Conservation (phyloP, 305 asterid genomes). For the Fraxinus dipetala region DNA sequence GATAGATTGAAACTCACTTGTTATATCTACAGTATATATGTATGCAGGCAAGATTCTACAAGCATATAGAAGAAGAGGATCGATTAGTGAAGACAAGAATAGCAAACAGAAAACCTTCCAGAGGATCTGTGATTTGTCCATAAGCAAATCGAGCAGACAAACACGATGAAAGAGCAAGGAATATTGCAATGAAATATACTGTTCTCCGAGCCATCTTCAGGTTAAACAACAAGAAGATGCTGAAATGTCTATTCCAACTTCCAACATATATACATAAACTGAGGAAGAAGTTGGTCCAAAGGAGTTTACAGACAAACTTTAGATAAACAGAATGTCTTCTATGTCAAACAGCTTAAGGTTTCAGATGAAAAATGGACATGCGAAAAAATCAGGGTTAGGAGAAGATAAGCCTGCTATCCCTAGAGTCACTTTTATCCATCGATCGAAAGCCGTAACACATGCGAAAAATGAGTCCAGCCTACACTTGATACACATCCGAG, state of each 20-base stretch:
- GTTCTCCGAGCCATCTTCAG: constrained; percentile 28
- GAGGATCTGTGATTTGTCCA: constrained; percentile 41
- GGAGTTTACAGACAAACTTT: neutral
- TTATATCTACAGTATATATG: neutral
- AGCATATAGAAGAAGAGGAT: neutral
- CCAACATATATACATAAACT: neutral
- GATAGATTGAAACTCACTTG: neutral
- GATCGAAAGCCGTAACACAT: neutral
- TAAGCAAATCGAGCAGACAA: constrained; percentile 23
- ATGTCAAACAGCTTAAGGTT: neutral
- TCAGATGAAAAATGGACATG: neutral
- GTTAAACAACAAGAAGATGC: neutral
- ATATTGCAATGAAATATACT: constrained; percentile 17
- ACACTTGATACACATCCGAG: neutral
- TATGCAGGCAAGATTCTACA: neutral
- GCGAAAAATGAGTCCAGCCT: neutral
- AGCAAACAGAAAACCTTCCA: constrained; percentile 32
- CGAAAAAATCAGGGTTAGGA: neutral
- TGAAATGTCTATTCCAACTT: neutral
- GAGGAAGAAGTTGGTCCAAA: neutral
- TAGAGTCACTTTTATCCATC: neutral
- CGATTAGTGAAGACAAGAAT: neutral
- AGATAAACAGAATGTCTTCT: neutral
- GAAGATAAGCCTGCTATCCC: neutral
- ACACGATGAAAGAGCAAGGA: constrained; percentile 26